Base-by-base conservation (phyloP, 1,139 yeast species). In the Diutina rugosa region DNA sequence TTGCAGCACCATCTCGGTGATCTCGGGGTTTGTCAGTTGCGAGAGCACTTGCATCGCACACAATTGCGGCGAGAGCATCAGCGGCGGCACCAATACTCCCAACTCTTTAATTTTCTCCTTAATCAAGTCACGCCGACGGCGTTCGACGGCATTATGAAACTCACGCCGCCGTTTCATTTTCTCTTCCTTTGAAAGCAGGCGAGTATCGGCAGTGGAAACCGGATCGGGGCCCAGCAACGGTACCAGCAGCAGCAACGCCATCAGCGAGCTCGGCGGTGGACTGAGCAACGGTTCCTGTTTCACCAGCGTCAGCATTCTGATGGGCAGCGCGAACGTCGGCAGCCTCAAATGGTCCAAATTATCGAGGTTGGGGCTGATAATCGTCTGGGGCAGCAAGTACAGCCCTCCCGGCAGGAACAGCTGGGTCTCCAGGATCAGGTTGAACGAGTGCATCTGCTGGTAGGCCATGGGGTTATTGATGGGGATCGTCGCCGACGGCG, bases 71-170 rank as follows among this genome's bases (percentile, higher is more conserved):
- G 81, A 78, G 41, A 86, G 68, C 61, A 87, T 67, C 4, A 87
- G 77, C 1, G 90, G 90, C 0, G 95, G 95, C 0, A 86, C 88
- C 55, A 86, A 72, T 41, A 77, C 69, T 1, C 91, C 90, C 60
- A 87, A 69, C 60, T 85, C 91, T 65, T 85, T 84, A 59, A 87
- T 86, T 63, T 86, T 80, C 64, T 84, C 87, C 66, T 87, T 87
- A 61, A 87, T 87, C 62, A 87, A 72, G 64, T 87, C 95, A 62
- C 95, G 75, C 67, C 95, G 76, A 66, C 91, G 77, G 65, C 93
- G 74, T 67, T 87, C 95, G 5, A 87, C 95, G 0, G 90, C 93
- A 65, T 87, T 87, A 65, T 87, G 95, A 62, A 86, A 82, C 64
- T 86, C 91, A 60, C 90, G 73, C 63, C 91, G 77, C 63, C 93